These are phyloP conservation scores for Jamesozyma jinghongensis DNA, from an alignment of 805 yeast species.

Conservation along the genomic window DNA sequence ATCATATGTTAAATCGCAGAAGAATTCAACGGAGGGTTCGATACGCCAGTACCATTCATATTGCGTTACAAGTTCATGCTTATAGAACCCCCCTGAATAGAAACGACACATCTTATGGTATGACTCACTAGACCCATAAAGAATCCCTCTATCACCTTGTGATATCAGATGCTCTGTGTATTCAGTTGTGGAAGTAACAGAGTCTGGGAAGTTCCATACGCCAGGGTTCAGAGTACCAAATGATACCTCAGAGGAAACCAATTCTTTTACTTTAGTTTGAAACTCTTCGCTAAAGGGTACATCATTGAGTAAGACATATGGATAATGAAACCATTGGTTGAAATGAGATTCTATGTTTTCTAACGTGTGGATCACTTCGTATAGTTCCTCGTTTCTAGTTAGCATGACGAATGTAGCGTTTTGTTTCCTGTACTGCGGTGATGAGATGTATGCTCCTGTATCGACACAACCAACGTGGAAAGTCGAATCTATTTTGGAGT, in stretches of 20 bases:
- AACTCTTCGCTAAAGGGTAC: conserved; percentile 63
- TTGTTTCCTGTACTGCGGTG: conserved; percentile 36
- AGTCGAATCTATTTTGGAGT: conserved; percentile 33
- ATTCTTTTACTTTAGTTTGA: conserved; percentile 38
- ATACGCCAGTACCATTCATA: conserved; percentile 95
- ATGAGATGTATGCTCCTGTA: conserved; percentile 27
- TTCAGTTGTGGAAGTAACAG: conserved; percentile 68
- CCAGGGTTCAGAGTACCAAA: conserved; percentile 57
- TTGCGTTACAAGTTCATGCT: conserved; percentile 64
- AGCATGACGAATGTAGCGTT: conserved; percentile 81
- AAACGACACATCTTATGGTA: conserved; percentile 96
- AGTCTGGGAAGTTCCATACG: conserved; percentile 67
- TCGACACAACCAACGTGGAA: conserved; percentile 53
- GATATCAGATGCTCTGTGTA: conserved; percentile 36
- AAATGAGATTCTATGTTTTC: conserved; percentile 74
- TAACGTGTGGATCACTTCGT: conserved; percentile 69
- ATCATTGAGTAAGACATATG: conserved; percentile 84
- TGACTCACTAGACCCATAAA: conserved; percentile 74
- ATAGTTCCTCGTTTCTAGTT: conserved; percentile 70
- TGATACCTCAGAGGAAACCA: conserved; percentile 53
- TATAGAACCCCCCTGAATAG: conserved; percentile 73
- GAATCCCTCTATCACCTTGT: conserved; percentile 76
- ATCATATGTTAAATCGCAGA: conserved; percentile 86
- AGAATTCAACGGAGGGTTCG: conserved; percentile 86
- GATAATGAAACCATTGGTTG: conserved; percentile 90